Conservation (phyloP, 2,329 filamentous ascomycete genomes). For the Cladorrhinum sp. region DNA sequence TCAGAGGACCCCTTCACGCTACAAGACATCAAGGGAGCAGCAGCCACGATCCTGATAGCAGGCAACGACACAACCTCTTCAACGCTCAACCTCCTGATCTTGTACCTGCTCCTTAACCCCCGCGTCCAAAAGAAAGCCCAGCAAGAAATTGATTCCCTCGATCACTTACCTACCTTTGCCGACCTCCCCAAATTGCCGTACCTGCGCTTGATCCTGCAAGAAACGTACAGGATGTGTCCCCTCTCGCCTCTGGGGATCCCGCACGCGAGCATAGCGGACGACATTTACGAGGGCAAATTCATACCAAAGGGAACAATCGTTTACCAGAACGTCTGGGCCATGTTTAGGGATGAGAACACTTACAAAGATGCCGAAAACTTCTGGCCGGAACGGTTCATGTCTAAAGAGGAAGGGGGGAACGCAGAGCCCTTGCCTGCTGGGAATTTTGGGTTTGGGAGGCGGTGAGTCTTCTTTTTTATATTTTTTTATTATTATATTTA, state of each 20-base stretch:
- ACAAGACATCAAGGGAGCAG: constrained; percentile 31
- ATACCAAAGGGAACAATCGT: constrained; percentile 45
- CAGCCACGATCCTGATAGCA: constrained; percentile 30
- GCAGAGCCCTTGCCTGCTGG: constrained; percentile 33
- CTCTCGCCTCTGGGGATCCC: constrained; percentile 38
- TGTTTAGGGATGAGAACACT: constrained; percentile 34
- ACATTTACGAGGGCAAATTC: constrained; percentile 41
- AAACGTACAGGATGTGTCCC: constrained; percentile 37
- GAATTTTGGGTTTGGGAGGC: constrained; percentile 43
- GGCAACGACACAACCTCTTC: constrained; percentile 32
- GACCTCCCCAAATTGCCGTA: constrained; percentile 36
- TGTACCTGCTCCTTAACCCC: constrained; percentile 40
- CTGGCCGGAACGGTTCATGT: constrained; percentile 31
- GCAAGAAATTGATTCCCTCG: constrained; percentile 35
- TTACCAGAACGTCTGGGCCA: constrained; percentile 41
- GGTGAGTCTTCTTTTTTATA: constrained; percentile 19
- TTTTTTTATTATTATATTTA: too few relatives aligned
- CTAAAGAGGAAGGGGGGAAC: constrained; percentile 25
- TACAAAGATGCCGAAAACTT: constrained; percentile 35
- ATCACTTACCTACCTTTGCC: constrained; percentile 27
- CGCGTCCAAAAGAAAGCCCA: constrained; percentile 36
- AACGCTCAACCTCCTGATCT: constrained; percentile 35
- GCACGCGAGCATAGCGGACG: constrained; percentile 39
- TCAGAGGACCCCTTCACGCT: constrained; percentile 19
- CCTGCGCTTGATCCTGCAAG: constrained; percentile 31